Conservation (phyloP, 1,139 yeast genomes). For the Fermentozyma sake region DNA sequence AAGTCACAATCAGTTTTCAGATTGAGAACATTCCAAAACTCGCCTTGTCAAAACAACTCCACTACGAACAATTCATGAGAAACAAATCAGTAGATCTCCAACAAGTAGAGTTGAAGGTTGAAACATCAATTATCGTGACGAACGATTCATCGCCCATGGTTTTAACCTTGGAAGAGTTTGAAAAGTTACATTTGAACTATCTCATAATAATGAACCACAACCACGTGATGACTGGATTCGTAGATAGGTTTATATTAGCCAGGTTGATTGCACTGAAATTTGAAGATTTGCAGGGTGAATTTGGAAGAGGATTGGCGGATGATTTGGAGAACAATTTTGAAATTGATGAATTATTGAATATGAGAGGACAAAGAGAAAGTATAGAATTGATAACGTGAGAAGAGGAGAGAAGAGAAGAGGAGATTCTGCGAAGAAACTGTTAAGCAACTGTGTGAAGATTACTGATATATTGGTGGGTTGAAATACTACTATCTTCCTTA, state of each 20-base stretch:
- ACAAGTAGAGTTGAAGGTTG: conserved; percentile 68
- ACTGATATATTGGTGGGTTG: too few species aligned
- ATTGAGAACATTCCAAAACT: conserved; percentile 9
- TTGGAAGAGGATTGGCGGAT: not conserved
- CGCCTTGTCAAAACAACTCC: conserved; percentile 22
- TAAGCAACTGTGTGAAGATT: too few species aligned
- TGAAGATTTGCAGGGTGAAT: conserved; percentile 15
- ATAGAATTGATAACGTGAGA: conserved; percentile 26
- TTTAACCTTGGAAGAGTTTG: conserved; percentile 36
- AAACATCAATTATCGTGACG: conserved; percentile 64
- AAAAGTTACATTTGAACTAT: conserved; percentile 37
- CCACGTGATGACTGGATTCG: conserved; percentile 32
- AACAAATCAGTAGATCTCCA: conserved; percentile 6
- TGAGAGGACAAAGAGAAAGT: conserved; percentile 11
- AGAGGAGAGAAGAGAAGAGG: too few species aligned
- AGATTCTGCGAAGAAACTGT: too few species aligned
- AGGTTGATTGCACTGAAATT: conserved; percentile 28
- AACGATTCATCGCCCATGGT: conserved; percentile 35
- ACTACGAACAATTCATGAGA: conserved; percentile 23
- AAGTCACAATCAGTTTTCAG: conserved; percentile 21
- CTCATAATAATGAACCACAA: conserved; percentile 22
- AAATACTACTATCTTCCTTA: too few species aligned
- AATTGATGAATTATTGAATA: conserved; percentile 11
- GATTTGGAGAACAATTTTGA: conserved; percentile 9
- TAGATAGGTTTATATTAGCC: conserved; percentile 37